phyloP scores from a whole-genome alignment of 1,284 basidiomycete genomes.

The Ustilago cynodontis region DNA sequence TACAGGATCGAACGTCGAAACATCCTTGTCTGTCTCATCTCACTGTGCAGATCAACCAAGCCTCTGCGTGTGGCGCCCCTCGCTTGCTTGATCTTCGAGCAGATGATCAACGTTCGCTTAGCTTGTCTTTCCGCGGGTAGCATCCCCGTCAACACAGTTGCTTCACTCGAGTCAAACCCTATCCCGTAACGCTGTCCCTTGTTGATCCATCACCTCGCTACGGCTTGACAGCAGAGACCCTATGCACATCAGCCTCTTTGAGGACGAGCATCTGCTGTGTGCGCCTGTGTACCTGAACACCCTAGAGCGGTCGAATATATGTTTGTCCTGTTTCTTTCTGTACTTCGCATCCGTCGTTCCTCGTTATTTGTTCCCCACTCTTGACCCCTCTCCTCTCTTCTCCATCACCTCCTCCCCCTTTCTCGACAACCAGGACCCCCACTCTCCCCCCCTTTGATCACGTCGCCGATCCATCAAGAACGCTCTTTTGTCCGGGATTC shows the following conservation, averaged over 20 bases:
- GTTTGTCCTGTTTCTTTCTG: neutral
- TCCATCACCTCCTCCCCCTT: neutral
- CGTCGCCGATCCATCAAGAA: neutral
- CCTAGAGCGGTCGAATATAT: neutral
- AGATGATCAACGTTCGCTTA: slow-evolving; percentile 2
- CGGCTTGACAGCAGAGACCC: neutral
- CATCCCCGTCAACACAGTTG: neutral
- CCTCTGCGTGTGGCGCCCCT: neutral
- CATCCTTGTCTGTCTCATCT: neutral
- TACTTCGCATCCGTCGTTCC: neutral
- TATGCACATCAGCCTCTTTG: neutral
- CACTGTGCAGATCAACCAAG: neutral
- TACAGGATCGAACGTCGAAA: neutral
- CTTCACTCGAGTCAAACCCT: neutral
- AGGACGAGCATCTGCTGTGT: neutral
- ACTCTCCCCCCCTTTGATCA: neutral
- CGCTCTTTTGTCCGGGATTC: slow-evolving; percentile 8
- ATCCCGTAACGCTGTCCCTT: neutral
- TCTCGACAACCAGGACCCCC: neutral
- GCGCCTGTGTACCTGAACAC: neutral
- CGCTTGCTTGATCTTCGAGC: neutral
- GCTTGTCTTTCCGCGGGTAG: slow-evolving; percentile 2
- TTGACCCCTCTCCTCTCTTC: neutral
- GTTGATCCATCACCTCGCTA: neutral
- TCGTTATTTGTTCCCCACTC: neutral